Conservation (phyloP, 768 basidiomycete genomes). For the Grammothele lineata region DNA sequence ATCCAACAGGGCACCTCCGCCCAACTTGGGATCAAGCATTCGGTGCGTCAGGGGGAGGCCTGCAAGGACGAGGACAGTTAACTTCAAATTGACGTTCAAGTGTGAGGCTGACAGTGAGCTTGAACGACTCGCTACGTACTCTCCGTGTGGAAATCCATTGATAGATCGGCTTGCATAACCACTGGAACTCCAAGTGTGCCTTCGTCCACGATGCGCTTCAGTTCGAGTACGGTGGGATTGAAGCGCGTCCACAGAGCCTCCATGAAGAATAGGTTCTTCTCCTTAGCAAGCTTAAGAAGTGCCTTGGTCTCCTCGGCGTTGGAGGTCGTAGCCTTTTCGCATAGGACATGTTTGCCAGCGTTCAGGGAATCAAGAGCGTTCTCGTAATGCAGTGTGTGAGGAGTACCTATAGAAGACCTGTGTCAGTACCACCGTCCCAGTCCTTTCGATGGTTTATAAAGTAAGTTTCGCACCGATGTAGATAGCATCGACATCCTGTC, state of each 20-base stretch:
- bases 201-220: constrained; percentile 59
- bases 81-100: background rate
- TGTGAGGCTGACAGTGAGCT: too few relatives aligned
- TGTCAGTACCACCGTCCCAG: background rate
- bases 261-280: constrained; percentile 84
- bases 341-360: constrained; percentile 81
- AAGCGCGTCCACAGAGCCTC: constrained; percentile 89
- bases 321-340: constrained; percentile 84
- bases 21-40: constrained; percentile 74
- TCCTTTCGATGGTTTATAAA: too few relatives aligned
- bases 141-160: constrained; percentile 60
- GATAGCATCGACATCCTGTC: constrained; percentile 65
- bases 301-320: constrained; percentile 74
- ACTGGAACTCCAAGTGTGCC: constrained; percentile 65
- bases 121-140: constrained; percentile 45
- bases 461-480: constrained; percentile 55
- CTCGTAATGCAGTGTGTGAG: constrained; percentile 79
- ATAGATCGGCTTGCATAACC: constrained; percentile 71
- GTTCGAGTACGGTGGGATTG: constrained; percentile 63
- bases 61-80: constrained; percentile 20
- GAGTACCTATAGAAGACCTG: constrained; percentile 51
- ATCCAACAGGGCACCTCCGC: constrained; percentile 81
- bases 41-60: constrained; percentile 67
- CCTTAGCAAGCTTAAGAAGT: constrained; percentile 71
- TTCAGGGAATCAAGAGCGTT: constrained; percentile 73